Evolutionary conservation across 2,329 filamentous ascomycete species (phyloP).

Genomic region (Aspergillus transmontanensis): DNA sequence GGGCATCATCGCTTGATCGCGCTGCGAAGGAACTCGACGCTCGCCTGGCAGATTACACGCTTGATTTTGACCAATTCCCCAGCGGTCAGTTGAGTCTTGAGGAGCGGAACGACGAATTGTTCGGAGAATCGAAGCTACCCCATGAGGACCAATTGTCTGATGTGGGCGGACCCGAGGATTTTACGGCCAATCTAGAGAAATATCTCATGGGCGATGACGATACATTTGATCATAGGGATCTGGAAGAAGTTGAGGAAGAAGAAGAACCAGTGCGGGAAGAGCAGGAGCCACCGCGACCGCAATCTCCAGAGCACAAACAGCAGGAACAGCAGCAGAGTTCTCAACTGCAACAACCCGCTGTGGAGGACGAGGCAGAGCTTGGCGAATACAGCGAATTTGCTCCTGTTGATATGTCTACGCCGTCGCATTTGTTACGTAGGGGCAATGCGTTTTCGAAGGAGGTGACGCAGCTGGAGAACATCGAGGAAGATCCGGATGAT

Average conservation of each 20-base stretch:
- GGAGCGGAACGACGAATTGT: slow-evolving; percentile 14
- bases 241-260: slow-evolving; percentile 17
- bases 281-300: slow-evolving; percentile 7
- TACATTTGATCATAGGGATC: slow-evolving; percentile 17
- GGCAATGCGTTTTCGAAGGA: slow-evolving; percentile 30
- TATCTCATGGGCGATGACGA: slow-evolving; percentile 38
- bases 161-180: slow-evolving; percentile 45
- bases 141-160: slow-evolving; percentile 39
- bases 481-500: slow-evolving; percentile 38
- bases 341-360: slow-evolving; percentile 27
- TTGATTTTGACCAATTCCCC: slow-evolving; percentile 43
- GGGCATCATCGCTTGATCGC: slow-evolving; percentile 27
- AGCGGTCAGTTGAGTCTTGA: slow-evolving; percentile 29
- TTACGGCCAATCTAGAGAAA: slow-evolving; percentile 45
- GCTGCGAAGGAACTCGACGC: slow-evolving; percentile 40
- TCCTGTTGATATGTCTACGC: slow-evolving; percentile 48
- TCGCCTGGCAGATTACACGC: slow-evolving; percentile 42
- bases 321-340: slow-evolving; percentile 18
- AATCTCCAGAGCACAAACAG: slow-evolving; percentile 13
- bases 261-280: slow-evolving; percentile 4
- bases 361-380: slow-evolving; percentile 35
- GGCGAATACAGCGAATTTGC: slow-evolving; percentile 47
- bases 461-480: slow-evolving; percentile 38
- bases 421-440: slow-evolving; percentile 42
- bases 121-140: slow-evolving; percentile 28